Percentiles rank a stretch among this genome's conserved stretches.
Evolutionary conservation across 2,329 filamentous ascomycete species (phyloP).

Genomic region (Malbranchea cinnamomea): DNA sequence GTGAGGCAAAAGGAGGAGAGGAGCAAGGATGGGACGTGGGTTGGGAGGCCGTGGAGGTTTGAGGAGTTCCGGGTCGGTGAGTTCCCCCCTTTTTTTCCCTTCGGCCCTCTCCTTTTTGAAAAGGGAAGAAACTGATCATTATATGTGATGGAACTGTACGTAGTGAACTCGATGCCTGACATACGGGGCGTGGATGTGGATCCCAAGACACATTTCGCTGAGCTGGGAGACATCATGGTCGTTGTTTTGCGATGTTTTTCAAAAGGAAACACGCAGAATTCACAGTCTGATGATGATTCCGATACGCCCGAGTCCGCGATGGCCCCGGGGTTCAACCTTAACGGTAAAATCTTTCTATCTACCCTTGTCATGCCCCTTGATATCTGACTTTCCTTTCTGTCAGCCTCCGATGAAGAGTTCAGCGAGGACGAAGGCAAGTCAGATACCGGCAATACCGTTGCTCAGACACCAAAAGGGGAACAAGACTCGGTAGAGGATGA

Average conservation of each 20-base stretch:
- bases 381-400: too few relatives aligned
- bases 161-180: constrained; percentile 7
- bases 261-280: background rate
- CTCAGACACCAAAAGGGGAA: too few relatives aligned
- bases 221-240: constrained; percentile 18
- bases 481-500: too few relatives aligned
- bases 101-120: too few relatives aligned
- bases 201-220: constrained; percentile 6
- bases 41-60: constrained; percentile 40
- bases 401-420: too few relatives aligned
- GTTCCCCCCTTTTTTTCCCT: constrained; percentile 10
- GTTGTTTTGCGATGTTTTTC: constrained; percentile 16
- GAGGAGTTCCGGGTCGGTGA: constrained; percentile 34
- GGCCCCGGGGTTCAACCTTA: constrained; percentile 11
- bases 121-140: too few relatives aligned
- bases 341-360: constrained; percentile 11
- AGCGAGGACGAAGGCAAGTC: background rate
- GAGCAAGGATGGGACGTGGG: constrained; percentile 30
- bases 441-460: constrained; percentile 1
- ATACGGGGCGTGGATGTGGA: too few relatives aligned
- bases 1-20: constrained; percentile 41
- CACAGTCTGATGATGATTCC: constrained; percentile 6
- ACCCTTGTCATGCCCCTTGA: too few relatives aligned
- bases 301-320: constrained; percentile 11
- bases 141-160: too few relatives aligned